A percentile compares a stretch with the other conserved stretches of the same genome.
Evolutionary conservation across 2,329 filamentous ascomycete species (phyloP).

Genomic region (Monilinia aucupariae): DNA sequence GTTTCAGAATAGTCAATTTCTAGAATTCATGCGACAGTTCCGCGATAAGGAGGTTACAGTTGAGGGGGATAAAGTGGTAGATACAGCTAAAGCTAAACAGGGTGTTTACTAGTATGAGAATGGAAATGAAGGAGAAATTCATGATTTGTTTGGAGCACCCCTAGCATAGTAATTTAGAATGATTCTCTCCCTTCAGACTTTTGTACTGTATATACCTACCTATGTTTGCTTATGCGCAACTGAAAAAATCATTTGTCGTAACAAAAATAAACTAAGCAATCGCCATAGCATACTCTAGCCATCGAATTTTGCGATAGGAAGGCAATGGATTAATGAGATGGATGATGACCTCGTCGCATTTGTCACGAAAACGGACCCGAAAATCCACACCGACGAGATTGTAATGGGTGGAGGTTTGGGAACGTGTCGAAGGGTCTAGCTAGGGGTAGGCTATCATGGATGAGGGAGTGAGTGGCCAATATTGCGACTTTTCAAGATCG

Average conservation of each 20-base stretch:
- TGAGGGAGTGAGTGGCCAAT: too few species aligned
- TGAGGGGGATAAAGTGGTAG: conserved; percentile 62
- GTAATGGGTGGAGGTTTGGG: too few species aligned
- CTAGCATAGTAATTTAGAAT: neutral
- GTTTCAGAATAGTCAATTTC: conserved; percentile 72
- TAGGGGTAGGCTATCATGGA: too few species aligned
- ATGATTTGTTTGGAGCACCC: neutral
- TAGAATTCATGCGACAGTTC: conserved; percentile 70
- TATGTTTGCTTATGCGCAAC: neutral
- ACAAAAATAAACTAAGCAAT: neutral
- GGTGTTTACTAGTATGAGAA: neutral
- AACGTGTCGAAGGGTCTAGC: too few species aligned
- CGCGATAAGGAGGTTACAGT: conserved; percentile 67
- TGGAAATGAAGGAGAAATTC: neutral
- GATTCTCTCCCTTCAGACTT: neutral
- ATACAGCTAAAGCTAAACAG: neutral
- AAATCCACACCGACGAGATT: too few species aligned
- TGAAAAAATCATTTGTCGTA: neutral
- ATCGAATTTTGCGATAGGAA: neutral
- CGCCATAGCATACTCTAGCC: neutral
- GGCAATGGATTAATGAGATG: too few species aligned
- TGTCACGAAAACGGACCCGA: too few species aligned
- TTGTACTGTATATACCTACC: neutral
- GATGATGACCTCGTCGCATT: too few species aligned
- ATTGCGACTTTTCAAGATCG: too few species aligned